Evolutionary conservation across 75 land plant genomes (phyloP), one percentile per base, ranked within the genome.

Genomic region (Adiantum capillusveneris): DNA sequence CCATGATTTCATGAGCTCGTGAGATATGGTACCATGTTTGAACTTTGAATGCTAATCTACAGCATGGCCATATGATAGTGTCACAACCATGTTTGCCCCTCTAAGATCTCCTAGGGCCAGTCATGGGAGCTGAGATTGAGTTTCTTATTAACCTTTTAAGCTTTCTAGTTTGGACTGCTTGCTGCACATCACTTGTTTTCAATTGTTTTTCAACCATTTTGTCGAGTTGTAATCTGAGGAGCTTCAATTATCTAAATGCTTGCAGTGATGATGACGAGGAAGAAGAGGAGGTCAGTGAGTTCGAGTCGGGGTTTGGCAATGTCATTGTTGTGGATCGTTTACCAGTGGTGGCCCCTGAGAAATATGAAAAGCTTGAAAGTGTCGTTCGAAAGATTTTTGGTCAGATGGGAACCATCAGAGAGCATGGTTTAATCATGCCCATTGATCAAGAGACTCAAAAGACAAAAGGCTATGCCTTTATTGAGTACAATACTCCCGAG

Each of bases 351-450:
- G 79, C 85, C 13, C 66, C 52, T 25, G 88, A 81, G 73, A 91
- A 91, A 56, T 91, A 75, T 59, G 94, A 82, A 62, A 88, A 91
- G 70, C 85, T 91, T 6, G 97, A 91, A 53, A 79, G 79, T 27
- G 97, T 88, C 13, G 53, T 87, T 50, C 69, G 93, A 11, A 91
- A 91, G 68, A 91, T 91, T 30, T 91, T 76, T 62, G 73, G 94
- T 17, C 93, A 88, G 63, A 84, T 88, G 64, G 97, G 94, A 9
- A 77, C 65, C 0, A 91, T 91, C 37, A 79, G 74, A 59, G 85
- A 84, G 44, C 75, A 75, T 28, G 95, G 95, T 0, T 71, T 91
- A 9, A 73, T 72, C 83, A 91, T 88, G 89, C 97, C 97, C 0
- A 65, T 74, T 39, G 77, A 81, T 53, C 69, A 75, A 28, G 86